Evolutionary conservation across 2,329 filamentous ascomycete species (phyloP).

Genomic region (Xylariales sp.): DNA sequence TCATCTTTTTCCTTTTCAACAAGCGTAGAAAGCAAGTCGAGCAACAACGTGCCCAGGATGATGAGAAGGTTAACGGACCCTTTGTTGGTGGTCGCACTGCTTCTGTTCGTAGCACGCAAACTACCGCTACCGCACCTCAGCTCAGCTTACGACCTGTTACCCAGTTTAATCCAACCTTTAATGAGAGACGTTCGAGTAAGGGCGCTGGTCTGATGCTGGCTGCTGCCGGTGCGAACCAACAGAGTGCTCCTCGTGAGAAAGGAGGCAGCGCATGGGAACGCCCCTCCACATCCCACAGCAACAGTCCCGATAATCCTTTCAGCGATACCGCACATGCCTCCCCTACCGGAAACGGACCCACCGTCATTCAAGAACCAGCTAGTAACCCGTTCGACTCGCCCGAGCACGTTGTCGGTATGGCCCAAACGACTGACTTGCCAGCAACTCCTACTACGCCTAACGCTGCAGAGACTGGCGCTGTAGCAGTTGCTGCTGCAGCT

Average conservation of each 20-base stretch:
- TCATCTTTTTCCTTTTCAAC: constrained; percentile 78
- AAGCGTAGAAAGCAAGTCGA: constrained; percentile 74
- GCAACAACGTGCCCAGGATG: constrained; percentile 63
- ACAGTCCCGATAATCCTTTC: constrained; percentile 77
- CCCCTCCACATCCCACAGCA: constrained; percentile 57
- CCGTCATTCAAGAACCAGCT: constrained; percentile 45
- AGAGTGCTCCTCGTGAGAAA: constrained; percentile 47
- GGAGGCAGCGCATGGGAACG: constrained; percentile 61
- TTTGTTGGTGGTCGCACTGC: constrained; percentile 53
- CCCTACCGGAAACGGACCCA: constrained; percentile 54
- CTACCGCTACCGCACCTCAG: constrained; percentile 73
- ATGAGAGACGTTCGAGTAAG: constrained; percentile 64
- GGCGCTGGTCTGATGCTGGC: constrained; percentile 56
- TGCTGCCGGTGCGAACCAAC: constrained; percentile 41
- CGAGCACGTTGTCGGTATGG: constrained; percentile 54
- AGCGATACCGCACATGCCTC: constrained; percentile 64
- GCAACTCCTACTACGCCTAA: constrained; percentile 49
- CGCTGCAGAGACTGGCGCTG: constrained; percentile 55
- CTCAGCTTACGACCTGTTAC: constrained; percentile 87
- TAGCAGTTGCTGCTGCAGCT: constrained; percentile 50
- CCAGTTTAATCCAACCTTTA: constrained; percentile 79
- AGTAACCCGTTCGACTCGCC: constrained; percentile 52
- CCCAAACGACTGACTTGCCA: constrained; percentile 51
- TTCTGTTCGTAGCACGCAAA: constrained; percentile 55
- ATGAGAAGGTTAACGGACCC: constrained; percentile 71